Percentiles rank a stretch among this genome's conserved stretches.
phyloP scores from a whole-genome alignment of 495 filamentous ascomycete genomes.

The Xylaria scruposa region DNA sequence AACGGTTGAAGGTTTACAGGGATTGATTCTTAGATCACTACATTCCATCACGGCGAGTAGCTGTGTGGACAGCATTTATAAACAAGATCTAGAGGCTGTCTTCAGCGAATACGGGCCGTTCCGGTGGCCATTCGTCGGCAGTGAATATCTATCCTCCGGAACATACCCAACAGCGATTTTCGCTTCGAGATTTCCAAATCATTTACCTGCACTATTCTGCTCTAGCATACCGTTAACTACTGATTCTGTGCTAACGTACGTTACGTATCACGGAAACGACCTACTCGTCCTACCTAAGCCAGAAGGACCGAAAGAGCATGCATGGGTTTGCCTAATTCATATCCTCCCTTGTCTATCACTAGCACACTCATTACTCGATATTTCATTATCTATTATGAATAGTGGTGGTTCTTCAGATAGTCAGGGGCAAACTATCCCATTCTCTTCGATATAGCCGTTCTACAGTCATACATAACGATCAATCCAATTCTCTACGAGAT shows the following conservation, averaged over 20 bases:
- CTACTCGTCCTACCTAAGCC: not conserved
- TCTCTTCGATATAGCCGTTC: not conserved
- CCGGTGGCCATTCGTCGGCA: not conserved
- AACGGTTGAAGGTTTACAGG: not conserved
- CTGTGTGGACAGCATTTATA: not conserved
- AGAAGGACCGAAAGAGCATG: not conserved
- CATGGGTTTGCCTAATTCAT: not conserved
- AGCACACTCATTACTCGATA: not conserved
- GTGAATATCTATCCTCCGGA: not conserved
- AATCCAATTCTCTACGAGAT: not conserved
- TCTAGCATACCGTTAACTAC: not conserved
- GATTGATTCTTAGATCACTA: not conserved
- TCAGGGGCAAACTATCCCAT: not conserved
- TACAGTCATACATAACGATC: not conserved
- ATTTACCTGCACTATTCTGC: not conserved
- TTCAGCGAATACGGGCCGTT: not conserved
- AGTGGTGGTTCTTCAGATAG: not conserved
- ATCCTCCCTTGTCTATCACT: not conserved
- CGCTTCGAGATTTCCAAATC: not conserved
- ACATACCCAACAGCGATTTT: conserved; percentile 2
- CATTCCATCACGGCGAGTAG: not conserved
- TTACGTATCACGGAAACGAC: not conserved
- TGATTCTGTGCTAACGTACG: not conserved
- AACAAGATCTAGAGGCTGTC: not conserved
- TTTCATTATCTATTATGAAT: not conserved